Evolutionary conservation across 768 basidiomycete genomes (phyloP).

Genomic region (Sistotremastrum niveocremeum): DNA sequence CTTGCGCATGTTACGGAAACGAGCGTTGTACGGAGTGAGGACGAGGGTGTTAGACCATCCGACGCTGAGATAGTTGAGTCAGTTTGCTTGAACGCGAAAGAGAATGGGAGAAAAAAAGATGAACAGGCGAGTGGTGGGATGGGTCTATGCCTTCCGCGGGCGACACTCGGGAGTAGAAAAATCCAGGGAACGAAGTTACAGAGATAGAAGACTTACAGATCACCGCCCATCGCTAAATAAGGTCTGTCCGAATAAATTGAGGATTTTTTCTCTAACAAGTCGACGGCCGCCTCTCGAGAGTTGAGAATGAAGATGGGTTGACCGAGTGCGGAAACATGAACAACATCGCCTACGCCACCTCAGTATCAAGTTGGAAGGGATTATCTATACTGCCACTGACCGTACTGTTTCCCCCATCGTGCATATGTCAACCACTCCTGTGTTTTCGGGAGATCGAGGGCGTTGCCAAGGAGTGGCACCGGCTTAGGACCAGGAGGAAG

Average conservation of each 20-base stretch:
- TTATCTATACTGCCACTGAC: slow-evolving; percentile 22
- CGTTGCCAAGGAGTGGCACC: slow-evolving; percentile 39
- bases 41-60: slow-evolving; percentile 23
- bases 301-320: background rate
- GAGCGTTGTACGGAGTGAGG: slow-evolving; percentile 26
- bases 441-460: slow-evolving; percentile 30
- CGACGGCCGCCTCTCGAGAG: background rate
- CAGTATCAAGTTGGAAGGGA: background rate
- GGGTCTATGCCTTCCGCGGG: too few relatives aligned
- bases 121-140: too few relatives aligned
- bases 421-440: slow-evolving; percentile 29
- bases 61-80: slow-evolving; percentile 1
- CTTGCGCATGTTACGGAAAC: background rate
- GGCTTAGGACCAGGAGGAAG: slow-evolving; percentile 43
- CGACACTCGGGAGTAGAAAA: too few relatives aligned
- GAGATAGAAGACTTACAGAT: background rate
- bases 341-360: background rate
- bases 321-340: background rate
- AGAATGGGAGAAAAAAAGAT: too few relatives aligned
- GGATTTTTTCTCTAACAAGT: slow-evolving; percentile 1
- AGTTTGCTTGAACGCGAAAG: too few relatives aligned
- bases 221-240: slow-evolving; percentile 3
- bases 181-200: too few relatives aligned
- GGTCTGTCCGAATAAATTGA: slow-evolving; percentile 4
- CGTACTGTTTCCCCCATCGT: slow-evolving; percentile 25